phyloP scores from a whole-genome alignment of 345 rosid species.

The Arabis alpina region DNA sequence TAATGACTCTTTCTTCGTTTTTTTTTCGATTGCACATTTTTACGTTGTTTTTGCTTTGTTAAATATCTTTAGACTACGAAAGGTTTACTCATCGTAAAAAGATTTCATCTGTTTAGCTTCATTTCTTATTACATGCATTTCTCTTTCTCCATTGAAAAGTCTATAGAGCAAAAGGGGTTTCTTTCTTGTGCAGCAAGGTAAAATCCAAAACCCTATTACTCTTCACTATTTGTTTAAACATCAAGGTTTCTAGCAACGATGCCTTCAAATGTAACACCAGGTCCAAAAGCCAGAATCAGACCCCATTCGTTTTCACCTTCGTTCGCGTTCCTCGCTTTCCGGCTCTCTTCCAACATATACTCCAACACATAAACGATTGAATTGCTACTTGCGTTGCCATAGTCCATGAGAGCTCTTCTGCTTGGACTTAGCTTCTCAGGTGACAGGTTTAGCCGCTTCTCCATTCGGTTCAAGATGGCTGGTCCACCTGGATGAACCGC shows the following conservation, averaged over 20 bases:
- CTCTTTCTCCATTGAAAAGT: constrained; percentile 5
- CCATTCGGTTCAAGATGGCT: constrained; percentile 85
- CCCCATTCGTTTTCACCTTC: constrained; percentile 63
- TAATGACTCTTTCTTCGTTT: constrained; percentile 24
- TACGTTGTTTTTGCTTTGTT: constrained; percentile 29
- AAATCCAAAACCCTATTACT: neutral
- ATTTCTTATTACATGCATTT: constrained; percentile 29
- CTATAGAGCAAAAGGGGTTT: neutral
- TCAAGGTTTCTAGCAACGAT: constrained; percentile 86
- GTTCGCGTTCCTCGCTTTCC: constrained; percentile 45
- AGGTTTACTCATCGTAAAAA: constrained; percentile 27
- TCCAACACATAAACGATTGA: constrained; percentile 89
- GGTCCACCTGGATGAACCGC: constrained; percentile 99
- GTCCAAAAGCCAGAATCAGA: constrained; percentile 88
- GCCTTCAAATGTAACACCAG: constrained; percentile 98
- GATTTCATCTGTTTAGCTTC: constrained; percentile 16
- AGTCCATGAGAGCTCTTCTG: constrained; percentile 85
- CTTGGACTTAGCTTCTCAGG: constrained; percentile 86
- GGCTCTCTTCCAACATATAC: constrained; percentile 84
- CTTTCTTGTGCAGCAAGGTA: constrained; percentile 41
- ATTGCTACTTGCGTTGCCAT: constrained; percentile 95
- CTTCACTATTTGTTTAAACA: constrained; percentile 26
- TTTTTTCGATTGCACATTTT: constrained; percentile 14
- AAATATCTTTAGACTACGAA: constrained; percentile 32
- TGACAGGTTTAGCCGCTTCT: constrained; percentile 68